Evolutionary conservation across 2,329 filamentous ascomycete genomes (phyloP), one percentile per base, ranked within the genome.

Genomic region (Plenodomus lindquistii): DNA sequence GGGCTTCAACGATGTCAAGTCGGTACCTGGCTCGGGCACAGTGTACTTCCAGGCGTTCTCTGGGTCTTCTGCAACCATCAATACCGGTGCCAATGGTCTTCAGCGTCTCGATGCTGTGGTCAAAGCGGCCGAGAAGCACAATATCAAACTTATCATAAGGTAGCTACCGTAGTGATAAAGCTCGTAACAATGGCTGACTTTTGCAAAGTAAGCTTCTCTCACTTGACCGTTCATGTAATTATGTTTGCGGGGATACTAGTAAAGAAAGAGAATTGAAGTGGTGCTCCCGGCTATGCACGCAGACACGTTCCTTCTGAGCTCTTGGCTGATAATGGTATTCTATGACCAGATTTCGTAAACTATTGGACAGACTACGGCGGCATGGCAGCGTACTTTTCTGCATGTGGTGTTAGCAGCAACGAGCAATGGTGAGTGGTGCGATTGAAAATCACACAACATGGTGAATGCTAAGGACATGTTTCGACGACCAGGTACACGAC

Each of bases 331-430:
- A 31, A 11, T 31, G 27, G 27, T 8, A 15, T 31, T 15, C 27
- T 31, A 7, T 31, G 27, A 31, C 4, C 15, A 31, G 27, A 83
- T 57, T 83, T 87, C 37, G 82, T 87, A 46, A 88, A 88, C 72
- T 83, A 88, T 71, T 89, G 85, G 85, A 75, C 75, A 38, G 86
- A 88, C 61, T 87, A 86, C 37, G 85, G 85, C 21, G 84, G 85
- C 40, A 85, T 86, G 71, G 74, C 76, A 10, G 80, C 81, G 1
- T 86, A 86, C 58, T 77, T 78, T 37, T 73, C 67, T 10, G 80
- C 79, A 2, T 85, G 81, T 46, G 82, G 81, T 31, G 79, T 78
- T 18, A 71, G 66, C 41, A 66, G 66, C 46, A 75, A 81, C 48
- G 74, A 74, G 13, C 72, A 73, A 6, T 88, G 83, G 78, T 31